Evolutionary conservation across 2,329 filamentous ascomycete species (phyloP).

Genomic region (Aspergillus sp.): DNA sequence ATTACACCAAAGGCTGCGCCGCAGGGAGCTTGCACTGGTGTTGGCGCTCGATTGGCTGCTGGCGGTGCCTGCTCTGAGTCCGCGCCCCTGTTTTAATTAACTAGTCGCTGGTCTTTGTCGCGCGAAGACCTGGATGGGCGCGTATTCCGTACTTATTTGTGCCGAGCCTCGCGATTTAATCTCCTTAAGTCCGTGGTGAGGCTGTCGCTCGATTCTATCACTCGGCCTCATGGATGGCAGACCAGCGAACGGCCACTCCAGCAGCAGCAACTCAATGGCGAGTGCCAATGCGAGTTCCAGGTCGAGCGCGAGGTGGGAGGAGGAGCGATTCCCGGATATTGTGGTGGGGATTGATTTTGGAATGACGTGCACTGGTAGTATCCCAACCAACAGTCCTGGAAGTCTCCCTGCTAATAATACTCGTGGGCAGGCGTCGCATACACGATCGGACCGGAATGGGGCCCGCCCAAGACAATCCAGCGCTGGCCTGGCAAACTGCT

Average conservation of each 20-base stretch:
- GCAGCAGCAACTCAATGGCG: neutral
- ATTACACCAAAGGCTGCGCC: neutral
- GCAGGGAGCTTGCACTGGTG: too few species aligned
- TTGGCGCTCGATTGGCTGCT: too few species aligned
- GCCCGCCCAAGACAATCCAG: constrained; percentile 34
- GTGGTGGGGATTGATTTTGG: constrained; percentile 30
- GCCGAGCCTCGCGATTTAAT: too few species aligned
- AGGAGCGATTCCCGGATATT: constrained; percentile 26
- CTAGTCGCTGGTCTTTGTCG: too few species aligned
- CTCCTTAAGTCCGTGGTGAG: too few species aligned
- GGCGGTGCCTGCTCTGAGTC: too few species aligned
- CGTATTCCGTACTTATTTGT: too few species aligned
- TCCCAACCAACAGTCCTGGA: too few species aligned
- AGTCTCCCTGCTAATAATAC: too few species aligned
- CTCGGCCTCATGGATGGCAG: neutral
- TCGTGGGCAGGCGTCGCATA: constrained; percentile 28
- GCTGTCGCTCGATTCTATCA: neutral
- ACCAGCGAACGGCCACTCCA: neutral
- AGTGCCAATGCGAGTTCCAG: neutral
- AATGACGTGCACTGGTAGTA: constrained; percentile 28
- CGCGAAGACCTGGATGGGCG: too few species aligned
- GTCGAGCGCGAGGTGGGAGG: constrained; percentile 1
- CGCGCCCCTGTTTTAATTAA: too few species aligned
- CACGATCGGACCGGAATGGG: constrained; percentile 36
- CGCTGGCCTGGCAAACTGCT: constrained; percentile 34